These are phyloP conservation scores for Neonectria ditissima DNA, from an alignment of 2,329 filamentous ascomycete species.

Conservation along the genomic window DNA sequence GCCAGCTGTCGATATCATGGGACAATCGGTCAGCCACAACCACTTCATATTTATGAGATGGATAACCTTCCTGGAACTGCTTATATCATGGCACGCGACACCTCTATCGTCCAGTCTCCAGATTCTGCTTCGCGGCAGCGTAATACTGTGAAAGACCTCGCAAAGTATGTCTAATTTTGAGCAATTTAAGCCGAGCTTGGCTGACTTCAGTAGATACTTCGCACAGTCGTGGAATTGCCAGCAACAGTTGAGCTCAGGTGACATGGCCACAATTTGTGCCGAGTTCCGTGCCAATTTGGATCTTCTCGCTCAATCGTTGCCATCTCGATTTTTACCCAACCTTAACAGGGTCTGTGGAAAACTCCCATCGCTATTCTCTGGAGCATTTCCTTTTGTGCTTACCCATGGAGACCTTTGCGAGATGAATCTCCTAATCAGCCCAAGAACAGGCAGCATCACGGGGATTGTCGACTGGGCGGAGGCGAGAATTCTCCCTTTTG, in stretches of 20 bases:
- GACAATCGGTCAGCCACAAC: not conserved
- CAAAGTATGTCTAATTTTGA: not conserved
- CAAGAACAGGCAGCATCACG: slow-evolving; percentile 1
- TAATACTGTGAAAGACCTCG: slow-evolving; percentile 1
- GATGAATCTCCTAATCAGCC: slow-evolving; percentile 4
- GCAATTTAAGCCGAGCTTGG: not conserved
- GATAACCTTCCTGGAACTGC: not conserved
- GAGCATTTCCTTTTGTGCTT: not conserved
- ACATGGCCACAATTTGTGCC: not conserved
- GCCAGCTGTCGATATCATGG: not conserved
- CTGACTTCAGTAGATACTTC: not conserved
- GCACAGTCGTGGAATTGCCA: not conserved
- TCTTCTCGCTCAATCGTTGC: not conserved
- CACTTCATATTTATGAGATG: slow-evolving; percentile 3
- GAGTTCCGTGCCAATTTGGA: not conserved
- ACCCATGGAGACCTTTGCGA: slow-evolving; percentile 11
- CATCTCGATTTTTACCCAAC: not conserved
- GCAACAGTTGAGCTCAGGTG: not conserved
- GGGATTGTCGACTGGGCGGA: slow-evolving; percentile 11
- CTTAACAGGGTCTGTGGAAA: not conserved
- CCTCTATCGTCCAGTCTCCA: not conserved
- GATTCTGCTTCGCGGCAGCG: not conserved
- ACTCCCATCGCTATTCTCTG: slow-evolving; percentile 3
- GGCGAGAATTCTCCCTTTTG: slow-evolving; percentile 7
- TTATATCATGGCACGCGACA: not conserved